Percentiles rank a stretch among this genome's conserved stretches.
These are phyloP conservation scores for Chalaropsis thielavioides DNA, from an alignment of 2,329 filamentous ascomycete genomes.

Conservation along the genomic window DNA sequence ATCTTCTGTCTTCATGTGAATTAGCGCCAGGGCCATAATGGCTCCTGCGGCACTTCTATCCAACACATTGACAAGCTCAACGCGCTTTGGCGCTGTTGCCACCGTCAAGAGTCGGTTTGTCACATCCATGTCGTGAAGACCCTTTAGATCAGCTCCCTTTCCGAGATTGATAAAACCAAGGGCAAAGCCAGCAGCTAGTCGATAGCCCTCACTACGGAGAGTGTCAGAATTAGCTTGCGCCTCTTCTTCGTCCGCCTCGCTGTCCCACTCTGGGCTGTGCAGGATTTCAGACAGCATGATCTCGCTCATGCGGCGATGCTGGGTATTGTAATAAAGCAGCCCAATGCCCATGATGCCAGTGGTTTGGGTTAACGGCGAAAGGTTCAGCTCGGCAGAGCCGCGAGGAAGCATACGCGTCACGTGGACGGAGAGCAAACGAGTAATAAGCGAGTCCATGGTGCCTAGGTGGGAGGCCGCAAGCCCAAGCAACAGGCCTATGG, in stretches of 20 bases:
- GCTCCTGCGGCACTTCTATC: constrained; percentile 91
- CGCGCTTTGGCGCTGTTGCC: constrained; percentile 77
- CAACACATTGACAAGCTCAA: constrained; percentile 80
- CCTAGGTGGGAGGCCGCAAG: constrained; percentile 88
- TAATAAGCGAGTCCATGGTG: constrained; percentile 94
- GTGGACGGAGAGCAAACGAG: constrained; percentile 83
- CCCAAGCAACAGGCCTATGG: constrained; percentile 83
- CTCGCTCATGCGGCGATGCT: constrained; percentile 96
- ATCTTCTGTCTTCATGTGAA: constrained; percentile 96
- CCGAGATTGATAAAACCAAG: constrained; percentile 89
- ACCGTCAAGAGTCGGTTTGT: constrained; percentile 76
- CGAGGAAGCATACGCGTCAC: constrained; percentile 87
- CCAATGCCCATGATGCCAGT: constrained; percentile 96
- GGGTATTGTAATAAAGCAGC: constrained; percentile 81
- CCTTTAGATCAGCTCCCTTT: constrained; percentile 74
- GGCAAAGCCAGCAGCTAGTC: constrained; percentile 83
- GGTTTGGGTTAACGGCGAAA: constrained; percentile 86
- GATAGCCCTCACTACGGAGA: constrained; percentile 86
- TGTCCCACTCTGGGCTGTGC: constrained; percentile 35
- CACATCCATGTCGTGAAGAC: constrained; percentile 84
- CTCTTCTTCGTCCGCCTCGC: constrained; percentile 29
- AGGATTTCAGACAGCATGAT: constrained; percentile 98
- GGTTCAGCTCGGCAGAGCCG: constrained; percentile 83
- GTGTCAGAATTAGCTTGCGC: constrained; percentile 68
- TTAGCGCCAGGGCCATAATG: constrained; percentile 74